Evolutionary conservation across 345 rosid species (phyloP).

Genomic region (Draba incana): DNA sequence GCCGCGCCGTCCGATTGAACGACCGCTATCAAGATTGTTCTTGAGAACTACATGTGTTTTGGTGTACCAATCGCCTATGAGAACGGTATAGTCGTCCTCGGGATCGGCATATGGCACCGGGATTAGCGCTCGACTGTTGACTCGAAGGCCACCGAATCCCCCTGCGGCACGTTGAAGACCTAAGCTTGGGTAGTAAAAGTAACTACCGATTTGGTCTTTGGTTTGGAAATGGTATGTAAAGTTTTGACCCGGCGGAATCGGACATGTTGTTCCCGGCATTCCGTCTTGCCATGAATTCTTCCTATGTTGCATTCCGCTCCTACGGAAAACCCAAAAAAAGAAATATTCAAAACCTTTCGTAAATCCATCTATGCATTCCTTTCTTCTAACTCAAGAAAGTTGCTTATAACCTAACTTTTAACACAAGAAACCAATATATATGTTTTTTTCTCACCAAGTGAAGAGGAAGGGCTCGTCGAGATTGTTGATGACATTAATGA

Average conservation of each 20-base stretch:
- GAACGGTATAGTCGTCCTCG: constrained; percentile 68
- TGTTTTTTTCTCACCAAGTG: constrained; percentile 46
- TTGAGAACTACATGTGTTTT: constrained; percentile 49
- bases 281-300: constrained; percentile 88
- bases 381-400: not conserved
- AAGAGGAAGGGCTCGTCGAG: constrained; percentile 70
- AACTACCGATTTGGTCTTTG: constrained; percentile 87
- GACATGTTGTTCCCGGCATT: constrained; percentile 79
- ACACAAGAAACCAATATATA: not conserved
- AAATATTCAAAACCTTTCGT: not conserved
- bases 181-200: constrained; percentile 82
- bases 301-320: constrained; percentile 87
- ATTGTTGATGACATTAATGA: constrained; percentile 63
- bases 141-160: constrained; percentile 72
- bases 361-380: not conserved
- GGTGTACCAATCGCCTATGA: constrained; percentile 80
- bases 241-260: constrained; percentile 78
- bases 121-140: constrained; percentile 70
- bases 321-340: constrained; percentile 20
- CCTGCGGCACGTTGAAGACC: constrained; percentile 87
- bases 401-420: constrained; percentile 2
- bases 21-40: constrained; percentile 48
- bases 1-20: constrained; percentile 47
- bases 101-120: constrained; percentile 79
- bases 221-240: constrained; percentile 75